Evolutionary conservation across 179 eudicot genomes (phyloP).

Genomic region (Camellia oleifera): DNA sequence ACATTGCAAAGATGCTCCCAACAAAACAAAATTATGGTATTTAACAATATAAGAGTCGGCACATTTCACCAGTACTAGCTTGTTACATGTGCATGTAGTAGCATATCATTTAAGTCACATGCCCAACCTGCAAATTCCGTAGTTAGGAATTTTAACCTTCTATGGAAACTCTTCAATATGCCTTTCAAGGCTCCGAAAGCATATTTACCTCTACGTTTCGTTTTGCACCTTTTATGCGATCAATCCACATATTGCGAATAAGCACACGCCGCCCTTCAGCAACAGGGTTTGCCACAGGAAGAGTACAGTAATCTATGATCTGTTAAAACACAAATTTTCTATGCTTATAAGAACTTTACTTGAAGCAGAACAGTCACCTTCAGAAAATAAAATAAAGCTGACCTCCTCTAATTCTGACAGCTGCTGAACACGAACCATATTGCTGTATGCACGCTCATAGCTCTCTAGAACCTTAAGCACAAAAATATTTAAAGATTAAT

Average conservation of each 20-base stretch:
- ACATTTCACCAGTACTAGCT: too few species aligned
- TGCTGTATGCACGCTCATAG: conserved; percentile 94
- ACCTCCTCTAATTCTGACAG: conserved; percentile 98
- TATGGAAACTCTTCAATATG: too few species aligned
- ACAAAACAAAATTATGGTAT: too few species aligned
- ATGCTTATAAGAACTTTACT: background rate
- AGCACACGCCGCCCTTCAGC: conserved; percentile 91
- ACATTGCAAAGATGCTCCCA: too few species aligned
- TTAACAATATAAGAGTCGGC: too few species aligned
- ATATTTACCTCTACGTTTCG: conserved; percentile 81
- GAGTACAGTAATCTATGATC: conserved; percentile 95
- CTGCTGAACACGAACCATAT: conserved; percentile 99
- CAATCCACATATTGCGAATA: conserved; percentile 96
- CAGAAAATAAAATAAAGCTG: conserved; percentile 13
- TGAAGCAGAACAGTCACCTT: conserved; percentile 4
- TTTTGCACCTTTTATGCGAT: conserved; percentile 91
- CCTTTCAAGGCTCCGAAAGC: background rate
- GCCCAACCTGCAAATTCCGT: too few species aligned
- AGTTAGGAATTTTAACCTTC: too few species aligned
- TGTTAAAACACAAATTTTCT: conserved; percentile 20
- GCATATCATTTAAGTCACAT: too few species aligned
- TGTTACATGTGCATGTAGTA: too few species aligned
- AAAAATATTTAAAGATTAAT: background rate
- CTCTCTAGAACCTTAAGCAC: conserved; percentile 79
- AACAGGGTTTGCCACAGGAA: conserved; percentile 73